Evolutionary conservation across 352 stramenopile genomes (phyloP).

Genomic region (Globisporangium nodosum): DNA sequence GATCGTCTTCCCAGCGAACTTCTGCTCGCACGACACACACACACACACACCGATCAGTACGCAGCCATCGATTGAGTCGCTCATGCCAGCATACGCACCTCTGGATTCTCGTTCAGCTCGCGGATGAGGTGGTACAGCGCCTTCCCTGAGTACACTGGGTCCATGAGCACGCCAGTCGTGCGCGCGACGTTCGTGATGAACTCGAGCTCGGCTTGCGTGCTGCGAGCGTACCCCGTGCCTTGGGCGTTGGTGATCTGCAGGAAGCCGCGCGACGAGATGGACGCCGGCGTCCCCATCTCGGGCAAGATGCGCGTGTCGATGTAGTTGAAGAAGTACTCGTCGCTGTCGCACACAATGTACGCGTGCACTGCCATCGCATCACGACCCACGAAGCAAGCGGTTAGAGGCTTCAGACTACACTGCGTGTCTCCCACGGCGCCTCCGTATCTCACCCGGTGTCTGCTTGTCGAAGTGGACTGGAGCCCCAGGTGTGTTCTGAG

Average conservation of each 20-base stretch:
- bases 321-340: constrained; percentile 81
- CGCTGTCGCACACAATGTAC: constrained; percentile 84
- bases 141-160: constrained; percentile 87
- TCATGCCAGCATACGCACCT: constrained; percentile 13
- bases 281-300: constrained; percentile 47
- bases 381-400: not conserved
- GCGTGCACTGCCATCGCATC: constrained; percentile 36
- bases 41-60: not conserved
- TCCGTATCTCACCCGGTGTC: constrained; percentile 19
- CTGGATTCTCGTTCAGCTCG: constrained; percentile 61
- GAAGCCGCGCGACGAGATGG: constrained; percentile 55
- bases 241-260: constrained; percentile 81
- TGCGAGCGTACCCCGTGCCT: constrained; percentile 75
- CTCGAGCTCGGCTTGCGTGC: constrained; percentile 67
- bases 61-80: not conserved
- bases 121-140: constrained; percentile 78
- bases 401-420: not conserved
- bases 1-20: constrained; percentile 79
- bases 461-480: constrained; percentile 34
- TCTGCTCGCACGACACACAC: constrained; percentile 23
- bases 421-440: not conserved
- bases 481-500: constrained; percentile 10
- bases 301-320: constrained; percentile 72
- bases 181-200: constrained; percentile 70
- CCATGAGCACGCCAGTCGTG: constrained; percentile 77